Evolutionary conservation across 306 rosid genomes (phyloP), one percentile per base, ranked within the genome.

Genomic region (Rubus parviflorus): DNA sequence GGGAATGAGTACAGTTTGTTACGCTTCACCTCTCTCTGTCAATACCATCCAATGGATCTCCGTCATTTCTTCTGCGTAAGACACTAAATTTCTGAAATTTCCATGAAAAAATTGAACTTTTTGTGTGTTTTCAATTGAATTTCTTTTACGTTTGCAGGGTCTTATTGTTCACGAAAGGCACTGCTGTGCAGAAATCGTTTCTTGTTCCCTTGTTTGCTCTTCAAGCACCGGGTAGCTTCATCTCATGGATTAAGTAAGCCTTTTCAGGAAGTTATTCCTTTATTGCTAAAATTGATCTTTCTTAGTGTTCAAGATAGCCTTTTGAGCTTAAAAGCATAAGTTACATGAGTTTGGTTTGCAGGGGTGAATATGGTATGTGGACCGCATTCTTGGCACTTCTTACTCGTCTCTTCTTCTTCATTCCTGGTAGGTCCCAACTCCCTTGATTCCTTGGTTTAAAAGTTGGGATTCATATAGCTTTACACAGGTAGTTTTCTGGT

Each of bases 281-380:
- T 6, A 22, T 60, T 17, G 19, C n/a, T 17, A 7, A 11, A 40
- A 46, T 6, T 8, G 37, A 17, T 68, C 43, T 41, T 60, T 40
- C 3, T 14, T 38, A 54, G 66, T 75, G 47, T 14, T 23, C 10
- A 54, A n/a, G 41, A 16, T 15, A 40, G 42, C 54, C 23, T 23
- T 57, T 45, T n/a, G n/a, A 64, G 54, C 14, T 35, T 70, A 16
- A n/a, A 13, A 42, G 77, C 54, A 61, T 81, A 9, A 63, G 30
- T 72, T 30, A 30, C 35, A 30, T 60, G 72, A 68, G 20, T 80
- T 86, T 88, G 73, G 60, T 61, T 70, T 81, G 73, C 88, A 95
- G 99, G 88, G 92, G 99, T 60, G 93, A 87, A 74, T 91, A 92
- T 82, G 99, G 99, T 37, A 5, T 80, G 62, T 95, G 99, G 97